These are phyloP conservation scores for Chrysophaeum taylorii DNA, from an alignment of 352 stramenopile genomes.

Conservation along the genomic window DNA sequence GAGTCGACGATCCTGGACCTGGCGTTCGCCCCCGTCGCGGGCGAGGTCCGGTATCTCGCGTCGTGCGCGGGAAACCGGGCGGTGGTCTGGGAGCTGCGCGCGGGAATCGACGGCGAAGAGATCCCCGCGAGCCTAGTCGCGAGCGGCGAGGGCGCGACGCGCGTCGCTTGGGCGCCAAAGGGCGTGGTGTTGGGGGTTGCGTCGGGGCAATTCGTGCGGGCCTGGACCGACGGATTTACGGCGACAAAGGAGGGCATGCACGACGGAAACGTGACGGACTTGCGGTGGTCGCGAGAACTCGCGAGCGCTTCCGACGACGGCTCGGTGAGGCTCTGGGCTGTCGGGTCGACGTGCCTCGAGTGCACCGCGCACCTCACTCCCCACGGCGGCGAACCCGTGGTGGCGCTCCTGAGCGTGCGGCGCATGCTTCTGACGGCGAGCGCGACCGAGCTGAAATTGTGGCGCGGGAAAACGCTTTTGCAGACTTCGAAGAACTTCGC, in stretches of 20 bases:
- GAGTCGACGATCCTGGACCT: background rate
- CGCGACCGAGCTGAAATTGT: background rate
- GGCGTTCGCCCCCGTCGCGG: background rate
- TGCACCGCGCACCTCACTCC: background rate
- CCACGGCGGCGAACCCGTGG: background rate
- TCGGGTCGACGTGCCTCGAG: background rate
- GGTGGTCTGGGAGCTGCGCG: no score
- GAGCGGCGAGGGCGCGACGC: background rate
- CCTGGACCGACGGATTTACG: background rate
- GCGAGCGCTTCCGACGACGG: background rate
- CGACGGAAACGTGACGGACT: no score
- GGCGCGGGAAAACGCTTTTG: background rate
- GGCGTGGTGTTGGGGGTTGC: no score
- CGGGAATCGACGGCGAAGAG: no score
- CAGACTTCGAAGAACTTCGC: background rate
- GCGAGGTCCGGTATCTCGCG: no score
- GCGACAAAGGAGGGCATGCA: no score
- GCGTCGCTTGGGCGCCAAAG: background rate
- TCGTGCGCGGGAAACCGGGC: no score
- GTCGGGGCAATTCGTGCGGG: background rate
- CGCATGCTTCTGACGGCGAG: background rate
- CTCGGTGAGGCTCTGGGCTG: background rate
- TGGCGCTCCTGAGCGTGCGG: no score
- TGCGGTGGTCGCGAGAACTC: no score
- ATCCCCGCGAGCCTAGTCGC: background rate